Evolutionary conservation across 495 filamentous ascomycete species (phyloP).

Genomic region (Penicillium tannophilum): DNA sequence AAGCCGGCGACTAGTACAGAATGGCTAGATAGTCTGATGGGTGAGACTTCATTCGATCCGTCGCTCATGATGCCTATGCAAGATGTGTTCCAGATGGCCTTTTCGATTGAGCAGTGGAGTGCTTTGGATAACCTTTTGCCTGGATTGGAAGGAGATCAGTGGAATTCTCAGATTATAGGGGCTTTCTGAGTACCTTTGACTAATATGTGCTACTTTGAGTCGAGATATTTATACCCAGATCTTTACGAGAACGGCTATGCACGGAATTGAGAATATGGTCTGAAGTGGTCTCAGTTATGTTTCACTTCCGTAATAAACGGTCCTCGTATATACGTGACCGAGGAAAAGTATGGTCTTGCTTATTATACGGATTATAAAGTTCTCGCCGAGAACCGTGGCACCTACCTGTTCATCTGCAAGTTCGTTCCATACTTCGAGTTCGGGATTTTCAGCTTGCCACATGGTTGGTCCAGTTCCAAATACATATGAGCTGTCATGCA

Average conservation of each 20-base stretch:
- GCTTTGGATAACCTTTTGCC: conserved; percentile 4
- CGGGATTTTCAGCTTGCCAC: not conserved
- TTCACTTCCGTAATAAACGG: not conserved
- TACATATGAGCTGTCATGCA: not conserved
- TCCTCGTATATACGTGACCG: not conserved
- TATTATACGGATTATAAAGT: not conserved
- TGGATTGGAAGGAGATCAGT: not conserved
- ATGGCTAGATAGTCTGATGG: conserved; percentile 10
- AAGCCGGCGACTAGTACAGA: not conserved
- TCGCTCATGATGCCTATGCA: conserved; percentile 5
- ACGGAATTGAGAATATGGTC: not conserved
- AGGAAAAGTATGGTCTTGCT: not conserved
- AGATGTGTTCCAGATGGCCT: conserved; percentile 12
- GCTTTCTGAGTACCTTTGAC: not conserved
- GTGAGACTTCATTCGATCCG: not conserved
- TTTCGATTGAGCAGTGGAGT: conserved; percentile 8
- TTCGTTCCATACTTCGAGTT: too few species aligned
- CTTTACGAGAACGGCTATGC: not conserved
- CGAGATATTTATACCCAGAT: not conserved
- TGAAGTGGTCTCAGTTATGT: not conserved
- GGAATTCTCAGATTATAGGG: not conserved
- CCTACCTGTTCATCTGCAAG: too few species aligned
- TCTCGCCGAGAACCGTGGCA: not conserved
- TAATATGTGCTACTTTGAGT: not conserved
- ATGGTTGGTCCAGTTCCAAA: not conserved